Base-by-base conservation (phyloP, 192 early-diverging fungal species). In the Geranomyces michiganensis region DNA sequence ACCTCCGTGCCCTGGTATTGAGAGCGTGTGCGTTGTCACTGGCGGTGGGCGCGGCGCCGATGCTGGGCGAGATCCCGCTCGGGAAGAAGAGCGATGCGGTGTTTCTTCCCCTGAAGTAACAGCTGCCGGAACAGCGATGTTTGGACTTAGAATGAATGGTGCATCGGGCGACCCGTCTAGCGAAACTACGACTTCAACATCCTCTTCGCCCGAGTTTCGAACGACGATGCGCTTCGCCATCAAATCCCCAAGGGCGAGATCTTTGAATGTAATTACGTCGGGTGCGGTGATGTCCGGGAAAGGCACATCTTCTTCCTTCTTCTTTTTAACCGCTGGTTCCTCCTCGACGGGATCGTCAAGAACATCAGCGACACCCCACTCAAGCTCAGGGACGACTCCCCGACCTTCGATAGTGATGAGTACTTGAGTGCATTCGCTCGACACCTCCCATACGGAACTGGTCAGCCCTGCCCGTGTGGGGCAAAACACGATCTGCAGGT, bases 171-270 rank as follows among this genome's bases (percentile, higher is more conserved):
- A 4, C n/a, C 51, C 51, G n/a, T 53, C 51, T 26, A 53, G 24
- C 17, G 51, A 4, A 53, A 53, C 24, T 4, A 53, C 19, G 7
- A 53, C 51, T 15, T 53, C 51, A 15, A 53, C 51, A 17, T 53
- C 51, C 51, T 53, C 51, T n/a, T 53, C 51, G n/a, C 51, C 51
- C 19, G n/a, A n/a, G 15, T 53, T 53, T n/a, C 51, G 51, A 24
- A 53, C 24, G 3, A 53, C 19, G 24, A 53, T 53, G 3, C 24
- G 19, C 24, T 53, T 53, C 7, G 24, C 17, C 51, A 17, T 17
- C 19, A 53, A 7, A 17, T 53, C 51, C 15, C 51, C 51, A 17
- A 53, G 51, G 7, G n/a, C 51, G 7, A 53, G 51, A 53, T 53
- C 51, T n/a, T 26, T n/a, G 17, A 53, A 53, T 17, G 24, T 15